Evolutionary conservation across 352 stramenopile genomes (phyloP).

Genomic region (Phytophthora parvispora): DNA sequence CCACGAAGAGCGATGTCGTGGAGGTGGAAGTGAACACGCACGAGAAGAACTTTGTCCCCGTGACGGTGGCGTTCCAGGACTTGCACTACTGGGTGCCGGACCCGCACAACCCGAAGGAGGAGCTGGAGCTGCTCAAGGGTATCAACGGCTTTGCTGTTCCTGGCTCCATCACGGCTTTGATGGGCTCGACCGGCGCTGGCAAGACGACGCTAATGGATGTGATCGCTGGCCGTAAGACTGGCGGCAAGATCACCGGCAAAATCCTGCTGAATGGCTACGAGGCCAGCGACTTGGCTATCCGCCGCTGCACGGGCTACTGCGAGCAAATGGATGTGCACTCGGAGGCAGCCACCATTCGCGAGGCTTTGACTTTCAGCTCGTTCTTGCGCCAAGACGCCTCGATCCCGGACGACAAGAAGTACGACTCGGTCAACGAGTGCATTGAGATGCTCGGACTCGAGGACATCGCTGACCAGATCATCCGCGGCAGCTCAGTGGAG

Average conservation of each 20-base stretch:
- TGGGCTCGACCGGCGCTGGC: background rate
- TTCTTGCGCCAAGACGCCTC: conserved; percentile 56
- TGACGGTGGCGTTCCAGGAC: conserved; percentile 24
- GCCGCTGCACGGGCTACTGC: conserved; percentile 60
- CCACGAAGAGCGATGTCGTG: background rate
- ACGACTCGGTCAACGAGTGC: conserved; percentile 31
- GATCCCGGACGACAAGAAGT: conserved; percentile 32
- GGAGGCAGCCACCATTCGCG: conserved; percentile 61
- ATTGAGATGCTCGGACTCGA: conserved; percentile 31
- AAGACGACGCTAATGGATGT: background rate
- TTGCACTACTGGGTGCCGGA: conserved; percentile 15
- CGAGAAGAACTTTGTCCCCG: conserved; percentile 10
- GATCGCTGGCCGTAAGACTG: background rate
- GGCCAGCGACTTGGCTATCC: conserved; percentile 52
- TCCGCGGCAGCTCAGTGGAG: conserved; percentile 31
- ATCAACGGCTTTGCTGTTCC: conserved; percentile 11
- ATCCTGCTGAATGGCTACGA: conserved; percentile 48
- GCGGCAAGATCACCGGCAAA: background rate
- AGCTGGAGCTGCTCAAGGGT: conserved; percentile 10
- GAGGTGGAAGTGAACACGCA: conserved; percentile 1
- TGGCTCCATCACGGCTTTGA: background rate
- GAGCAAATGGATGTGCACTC: conserved; percentile 92
- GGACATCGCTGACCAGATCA: conserved; percentile 43
- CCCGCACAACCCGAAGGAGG: conserved; percentile 9
- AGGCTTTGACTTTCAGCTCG: conserved; percentile 88